Evolutionary conservation across 164 flowering plant genomes (phyloP), one percentile per base, ranked within the genome.

Genomic region (Berberis thunbergii): DNA sequence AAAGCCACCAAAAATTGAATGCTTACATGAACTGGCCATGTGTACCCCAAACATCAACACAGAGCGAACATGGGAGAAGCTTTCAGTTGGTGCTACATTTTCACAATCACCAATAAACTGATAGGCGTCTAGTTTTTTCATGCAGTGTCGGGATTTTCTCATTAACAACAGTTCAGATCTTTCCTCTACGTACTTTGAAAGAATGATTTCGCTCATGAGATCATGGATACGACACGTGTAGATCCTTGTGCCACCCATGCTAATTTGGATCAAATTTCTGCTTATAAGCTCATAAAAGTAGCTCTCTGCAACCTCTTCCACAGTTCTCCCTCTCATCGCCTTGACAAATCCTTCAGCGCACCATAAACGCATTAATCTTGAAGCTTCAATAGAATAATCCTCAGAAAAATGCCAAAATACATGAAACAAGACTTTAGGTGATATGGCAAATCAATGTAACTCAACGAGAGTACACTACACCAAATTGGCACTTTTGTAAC

Each of bases 21-120:
- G 46, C 5, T 53, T 26, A 26, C 26, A 26, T n/a, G 39, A 40
- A 9, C 56, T 41, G 7, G 45, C 12, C 1, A 52, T 57, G 6
- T 64, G 64, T 5, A 67, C 54, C 10, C 60, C n/a, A 48, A 70
- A 69, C 26, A 64, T 39, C 6, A 70, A 4, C 49, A 76, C 13
- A 0, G 79, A 64, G 3, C 67, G 65, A 45, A 75, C 65, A 3
- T 46, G 7, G 2, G 39, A 48, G 26, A 26, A 26, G 26, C 26
- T 26, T 26, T 26, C 26, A 26, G 26, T 26, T 26, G 26, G 26
- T 26, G 26, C 26, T 26, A 26, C 26, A 26, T 26, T 26, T 26
- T 26, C 26, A 26, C 26, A 26, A 26, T 26, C 26, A 26, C 26
- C 26, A 26, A 26, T 26, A 26, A 26, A 26, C 26, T 26, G 26